phyloP scores from a whole-genome alignment of 495 filamentous ascomycete species.

The Parathielavia hyrcaniae region DNA sequence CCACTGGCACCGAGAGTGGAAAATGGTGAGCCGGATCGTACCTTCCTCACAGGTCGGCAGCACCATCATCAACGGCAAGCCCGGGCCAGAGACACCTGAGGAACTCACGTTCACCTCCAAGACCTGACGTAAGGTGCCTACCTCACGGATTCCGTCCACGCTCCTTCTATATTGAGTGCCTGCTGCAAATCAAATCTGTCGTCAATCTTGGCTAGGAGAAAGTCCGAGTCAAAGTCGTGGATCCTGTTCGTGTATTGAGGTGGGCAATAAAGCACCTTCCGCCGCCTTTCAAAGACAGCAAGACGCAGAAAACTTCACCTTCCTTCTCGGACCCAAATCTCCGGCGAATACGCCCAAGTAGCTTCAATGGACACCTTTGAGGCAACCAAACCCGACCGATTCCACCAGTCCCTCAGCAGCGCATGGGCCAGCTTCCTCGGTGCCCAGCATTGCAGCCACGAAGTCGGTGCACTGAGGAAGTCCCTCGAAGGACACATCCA shows the following conservation, averaged over 20 bases:
- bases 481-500: conserved; percentile 17
- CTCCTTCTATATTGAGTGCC: too few relatives aligned
- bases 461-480: conserved; percentile 19
- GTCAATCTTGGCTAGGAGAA: too few relatives aligned
- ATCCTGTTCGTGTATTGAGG: too few relatives aligned
- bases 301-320: background rate
- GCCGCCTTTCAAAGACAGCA: too few relatives aligned
- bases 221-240: too few relatives aligned
- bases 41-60: background rate
- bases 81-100: background rate
- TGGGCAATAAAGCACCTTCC: too few relatives aligned
- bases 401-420: conserved; percentile 21
- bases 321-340: background rate
- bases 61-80: background rate
- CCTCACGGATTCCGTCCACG: too few relatives aligned
- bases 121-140: too few relatives aligned
- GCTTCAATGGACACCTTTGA: conserved; percentile 14
- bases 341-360: too few relatives aligned
- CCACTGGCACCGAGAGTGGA: background rate
- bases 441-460: conserved; percentile 24
- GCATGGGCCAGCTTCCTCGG: conserved; percentile 27
- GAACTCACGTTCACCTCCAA: too few relatives aligned
- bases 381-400: conserved; percentile 11
- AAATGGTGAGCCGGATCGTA: conserved; percentile 1
- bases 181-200: too few relatives aligned